Percentiles rank a stretch among this genome's conserved stretches.
Conservation (phyloP, 2,329 filamentous ascomycete genomes). For the Chaetomiaceae sp. region DNA sequence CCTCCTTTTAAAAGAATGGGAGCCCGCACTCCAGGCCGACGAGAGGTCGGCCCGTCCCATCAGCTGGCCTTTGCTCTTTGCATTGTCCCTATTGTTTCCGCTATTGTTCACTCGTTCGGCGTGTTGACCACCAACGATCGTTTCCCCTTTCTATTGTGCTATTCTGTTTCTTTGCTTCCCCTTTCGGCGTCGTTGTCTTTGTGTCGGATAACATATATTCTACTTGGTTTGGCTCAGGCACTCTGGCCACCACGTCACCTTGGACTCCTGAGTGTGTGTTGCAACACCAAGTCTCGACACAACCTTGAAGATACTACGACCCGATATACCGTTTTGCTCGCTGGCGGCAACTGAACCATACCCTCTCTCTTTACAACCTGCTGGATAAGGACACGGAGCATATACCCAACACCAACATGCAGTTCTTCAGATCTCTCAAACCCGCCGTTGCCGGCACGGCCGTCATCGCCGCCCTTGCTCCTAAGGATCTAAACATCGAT, state of each 20-base stretch:
- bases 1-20: conserved; percentile 1
- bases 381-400: background rate
- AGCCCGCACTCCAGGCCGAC: conserved; percentile 2
- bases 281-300: background rate
- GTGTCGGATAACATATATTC: background rate
- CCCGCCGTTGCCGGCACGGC: conserved; percentile 20
- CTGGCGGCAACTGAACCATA: conserved; percentile 16
- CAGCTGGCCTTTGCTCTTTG: conserved; percentile 8
- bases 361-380: background rate
- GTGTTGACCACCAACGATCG: conserved; percentile 20
- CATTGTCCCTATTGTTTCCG: conserved; percentile 6
- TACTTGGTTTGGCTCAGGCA: background rate
- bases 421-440: conserved; percentile 30
- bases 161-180: conserved; percentile 1
- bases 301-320: background rate
- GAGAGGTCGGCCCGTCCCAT: background rate
- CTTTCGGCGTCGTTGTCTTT: background rate
- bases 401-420: conserved; percentile 22
- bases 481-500: conserved; percentile 37
- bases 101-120: conserved; percentile 13
- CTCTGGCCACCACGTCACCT: background rate
- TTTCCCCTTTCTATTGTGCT: conserved; percentile 11
- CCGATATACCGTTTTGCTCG: conserved; percentile 16
- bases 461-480: conserved; percentile 24
- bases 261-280: background rate